phyloP scores from a whole-genome alignment of 2,329 filamentous ascomycete genomes.

The Chaetomium sp. region DNA sequence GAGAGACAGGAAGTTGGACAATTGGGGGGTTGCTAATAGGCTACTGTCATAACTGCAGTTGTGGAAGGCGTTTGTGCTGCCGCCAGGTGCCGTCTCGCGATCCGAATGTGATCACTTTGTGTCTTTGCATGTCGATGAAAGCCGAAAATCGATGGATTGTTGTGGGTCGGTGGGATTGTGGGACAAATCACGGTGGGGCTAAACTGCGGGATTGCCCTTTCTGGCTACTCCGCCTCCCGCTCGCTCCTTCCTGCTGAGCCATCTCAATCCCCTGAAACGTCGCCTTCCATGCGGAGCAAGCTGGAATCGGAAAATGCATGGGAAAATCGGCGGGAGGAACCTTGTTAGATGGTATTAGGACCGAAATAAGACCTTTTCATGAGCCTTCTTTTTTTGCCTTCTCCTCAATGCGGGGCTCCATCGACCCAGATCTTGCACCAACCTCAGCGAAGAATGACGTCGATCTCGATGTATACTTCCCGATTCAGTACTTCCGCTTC shows the following conservation, averaged over 20 bases:
- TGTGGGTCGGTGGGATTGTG: neutral
- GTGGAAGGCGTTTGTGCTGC: neutral
- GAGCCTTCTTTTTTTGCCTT: neutral
- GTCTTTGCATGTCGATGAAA: neutral
- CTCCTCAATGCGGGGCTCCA: neutral
- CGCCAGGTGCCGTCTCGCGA: neutral
- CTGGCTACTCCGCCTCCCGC: slow-evolving; percentile 14
- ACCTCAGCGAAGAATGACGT: slow-evolving; percentile 10
- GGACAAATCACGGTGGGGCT: neutral
- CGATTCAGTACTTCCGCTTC: slow-evolving; percentile 23
- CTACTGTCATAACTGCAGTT: neutral
- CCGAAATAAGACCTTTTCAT: neutral
- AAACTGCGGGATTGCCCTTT: slow-evolving; percentile 23
- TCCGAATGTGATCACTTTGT: neutral
- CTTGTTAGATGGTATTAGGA: neutral
- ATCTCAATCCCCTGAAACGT: neutral
- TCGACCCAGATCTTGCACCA: neutral
- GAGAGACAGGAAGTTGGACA: neutral
- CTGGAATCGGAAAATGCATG: neutral
- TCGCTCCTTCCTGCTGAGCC: neutral
- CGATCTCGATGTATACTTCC: slow-evolving; percentile 5
- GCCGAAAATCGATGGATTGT: slow-evolving; percentile 2
- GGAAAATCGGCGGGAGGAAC: neutral
- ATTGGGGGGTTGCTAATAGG: neutral
- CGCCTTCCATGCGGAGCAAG: neutral